Conservation (phyloP, 805 yeast genomes). For the Ogataea methylovora region DNA sequence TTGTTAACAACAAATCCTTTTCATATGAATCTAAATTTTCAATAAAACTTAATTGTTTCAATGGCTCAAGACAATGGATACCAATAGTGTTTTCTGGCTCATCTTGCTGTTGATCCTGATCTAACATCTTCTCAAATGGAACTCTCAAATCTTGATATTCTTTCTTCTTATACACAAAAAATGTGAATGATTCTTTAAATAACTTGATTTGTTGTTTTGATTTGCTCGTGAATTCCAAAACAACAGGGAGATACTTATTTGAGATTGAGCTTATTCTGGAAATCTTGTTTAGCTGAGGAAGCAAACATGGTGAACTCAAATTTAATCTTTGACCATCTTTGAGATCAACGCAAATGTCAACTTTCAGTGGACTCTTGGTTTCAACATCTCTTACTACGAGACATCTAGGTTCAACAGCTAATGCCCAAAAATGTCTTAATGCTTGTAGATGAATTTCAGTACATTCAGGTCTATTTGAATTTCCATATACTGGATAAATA, state of each 20-base stretch:
- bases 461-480: conserved; percentile 15
- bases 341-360: conserved; percentile 28
- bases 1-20: not conserved
- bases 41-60: conserved; percentile 14
- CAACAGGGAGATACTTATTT: conserved; percentile 44
- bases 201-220: conserved; percentile 27
- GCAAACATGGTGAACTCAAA: conserved; percentile 53
- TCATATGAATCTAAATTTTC: conserved; percentile 15
- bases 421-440: conserved; percentile 82
- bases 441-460: conserved; percentile 72
- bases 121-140: conserved; percentile 5
- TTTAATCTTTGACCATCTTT: conserved; percentile 29
- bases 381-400: conserved; percentile 67
- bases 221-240: conserved; percentile 30
- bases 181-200: conserved; percentile 36
- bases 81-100: conserved; percentile 1
- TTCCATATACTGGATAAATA: conserved; percentile 68
- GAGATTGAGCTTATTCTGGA: conserved; percentile 37
- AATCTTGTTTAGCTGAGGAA: conserved; percentile 54
- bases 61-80: conserved; percentile 4
- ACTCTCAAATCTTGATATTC: conserved; percentile 27
- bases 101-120: conserved; percentile 2
- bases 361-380: conserved; percentile 46
- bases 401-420: conserved; percentile 76
- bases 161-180: conserved; percentile 44